Percentiles rank a stretch among this genome's conserved stretches.
Conservation (phyloP, 345 rosid genomes). For the Combretum micranthum region DNA sequence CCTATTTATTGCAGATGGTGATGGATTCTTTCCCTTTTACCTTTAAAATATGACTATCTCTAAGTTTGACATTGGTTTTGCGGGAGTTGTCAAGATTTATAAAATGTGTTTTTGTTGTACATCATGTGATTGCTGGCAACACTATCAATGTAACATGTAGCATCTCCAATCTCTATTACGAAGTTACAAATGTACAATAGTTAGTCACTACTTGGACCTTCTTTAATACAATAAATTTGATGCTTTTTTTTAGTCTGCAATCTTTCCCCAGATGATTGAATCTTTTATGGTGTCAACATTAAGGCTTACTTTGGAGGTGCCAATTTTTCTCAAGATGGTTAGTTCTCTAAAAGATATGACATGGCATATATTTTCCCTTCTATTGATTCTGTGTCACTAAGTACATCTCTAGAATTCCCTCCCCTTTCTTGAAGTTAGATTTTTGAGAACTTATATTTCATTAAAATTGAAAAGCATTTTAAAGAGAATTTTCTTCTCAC, state of each 20-base stretch:
- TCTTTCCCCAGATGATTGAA: neutral
- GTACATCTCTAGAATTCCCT: too few species aligned
- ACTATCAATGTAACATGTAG: neutral
- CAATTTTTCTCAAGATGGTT: too few species aligned
- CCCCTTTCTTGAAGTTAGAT: too few species aligned
- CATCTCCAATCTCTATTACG: neutral
- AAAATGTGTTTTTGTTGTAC: neutral
- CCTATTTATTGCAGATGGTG: too few species aligned
- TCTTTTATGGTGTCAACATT: neutral
- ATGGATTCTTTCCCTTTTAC: too few species aligned
- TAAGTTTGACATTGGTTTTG: neutral
- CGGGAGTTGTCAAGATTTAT: neutral
- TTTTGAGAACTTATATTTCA: too few species aligned
- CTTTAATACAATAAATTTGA: neutral
- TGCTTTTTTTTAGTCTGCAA: neutral
- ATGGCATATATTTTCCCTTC: constrained; percentile 6
- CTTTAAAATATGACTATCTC: too few species aligned
- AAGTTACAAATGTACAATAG: neutral
- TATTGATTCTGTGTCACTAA: neutral
- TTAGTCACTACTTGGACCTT: neutral
- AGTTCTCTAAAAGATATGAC: neutral
- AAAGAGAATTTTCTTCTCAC: too few species aligned
- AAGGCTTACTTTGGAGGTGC: too few species aligned
- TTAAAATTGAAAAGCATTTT: too few species aligned
- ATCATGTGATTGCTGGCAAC: neutral